A percentile compares a stretch with the other conserved stretches of the same genome.
phyloP scores from a whole-genome alignment of 495 filamentous ascomycete species.

The Pyrenopolyporus hunteri region DNA sequence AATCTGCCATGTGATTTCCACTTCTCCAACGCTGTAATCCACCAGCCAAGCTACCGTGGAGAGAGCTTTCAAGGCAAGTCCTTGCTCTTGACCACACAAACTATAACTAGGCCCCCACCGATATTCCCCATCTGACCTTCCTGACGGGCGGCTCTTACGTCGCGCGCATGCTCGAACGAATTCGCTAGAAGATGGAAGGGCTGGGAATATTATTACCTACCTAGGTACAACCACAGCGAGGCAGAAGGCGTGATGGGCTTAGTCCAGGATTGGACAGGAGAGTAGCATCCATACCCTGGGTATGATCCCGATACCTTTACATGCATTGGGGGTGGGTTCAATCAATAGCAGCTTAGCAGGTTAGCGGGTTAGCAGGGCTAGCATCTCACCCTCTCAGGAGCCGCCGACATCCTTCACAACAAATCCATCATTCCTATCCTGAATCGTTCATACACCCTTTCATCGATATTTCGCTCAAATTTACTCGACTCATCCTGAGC shows the following conservation, averaged over 20 bases:
- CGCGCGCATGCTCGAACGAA: no score
- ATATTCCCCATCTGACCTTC: slow-evolving; percentile 14
- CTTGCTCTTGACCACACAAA: not conserved
- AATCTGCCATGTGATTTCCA: slow-evolving; percentile 17
- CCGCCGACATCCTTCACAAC: not conserved
- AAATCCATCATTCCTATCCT: no score
- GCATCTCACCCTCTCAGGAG: no score
- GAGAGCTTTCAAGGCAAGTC: not conserved
- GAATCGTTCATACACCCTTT: no score
- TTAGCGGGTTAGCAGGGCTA: no score
- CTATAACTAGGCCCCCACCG: not conserved
- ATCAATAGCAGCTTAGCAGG: no score
- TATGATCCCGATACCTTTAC: no score
- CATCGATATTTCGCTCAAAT: not conserved
- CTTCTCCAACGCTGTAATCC: slow-evolving; percentile 1
- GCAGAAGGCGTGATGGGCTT: not conserved
- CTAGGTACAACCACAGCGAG: not conserved
- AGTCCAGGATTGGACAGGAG: not conserved
- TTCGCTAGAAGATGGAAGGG: not conserved
- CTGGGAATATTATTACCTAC: not conserved
- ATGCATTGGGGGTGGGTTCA: no score
- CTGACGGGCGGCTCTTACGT: not conserved
- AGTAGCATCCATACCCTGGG: no score
- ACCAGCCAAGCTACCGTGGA: not conserved
- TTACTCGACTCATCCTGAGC: not conserved